phyloP scores from a whole-genome alignment of 2,329 filamentous ascomycete species.

The Aspergillus ustus region DNA sequence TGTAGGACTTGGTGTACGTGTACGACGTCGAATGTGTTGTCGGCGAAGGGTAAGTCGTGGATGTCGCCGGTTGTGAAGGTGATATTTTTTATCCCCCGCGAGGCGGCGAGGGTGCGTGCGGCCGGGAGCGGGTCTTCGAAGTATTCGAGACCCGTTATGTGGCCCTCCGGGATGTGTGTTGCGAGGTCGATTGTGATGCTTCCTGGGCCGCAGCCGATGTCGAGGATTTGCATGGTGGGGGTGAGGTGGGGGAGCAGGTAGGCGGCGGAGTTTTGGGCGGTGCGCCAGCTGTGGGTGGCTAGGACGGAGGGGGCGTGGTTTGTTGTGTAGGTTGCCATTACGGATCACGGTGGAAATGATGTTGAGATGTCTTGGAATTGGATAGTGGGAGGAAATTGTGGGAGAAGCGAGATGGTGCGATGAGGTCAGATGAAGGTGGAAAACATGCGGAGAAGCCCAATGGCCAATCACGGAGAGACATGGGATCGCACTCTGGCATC shows the following conservation, averaged over 20 bases:
- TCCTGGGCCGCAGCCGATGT: constrained; percentile 52
- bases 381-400: too few relatives aligned
- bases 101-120: constrained; percentile 37
- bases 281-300: constrained; percentile 38
- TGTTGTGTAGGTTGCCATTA: constrained; percentile 45
- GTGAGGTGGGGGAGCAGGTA: constrained; percentile 45
- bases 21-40: constrained; percentile 62
- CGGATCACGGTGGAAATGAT: background rate
- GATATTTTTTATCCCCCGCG: constrained; percentile 38
- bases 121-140: constrained; percentile 35
- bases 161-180: constrained; percentile 40
- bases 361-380: too few relatives aligned
- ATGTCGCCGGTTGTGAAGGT: constrained; percentile 47
- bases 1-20: constrained; percentile 64
- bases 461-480: too few relatives aligned
- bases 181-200: constrained; percentile 50
- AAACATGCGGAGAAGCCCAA: too few relatives aligned
- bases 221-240: constrained; percentile 45
- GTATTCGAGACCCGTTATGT: constrained; percentile 45
- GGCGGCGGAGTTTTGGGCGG: constrained; percentile 38
- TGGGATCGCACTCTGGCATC: too few relatives aligned
- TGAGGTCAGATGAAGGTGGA: too few relatives aligned
- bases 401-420: too few relatives aligned
- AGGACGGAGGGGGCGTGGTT: constrained; percentile 43
- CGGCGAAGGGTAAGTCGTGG: constrained; percentile 44